Evolutionary conservation across 805 yeast species (phyloP), one percentile per base, ranked within the genome.

Genomic region (Yueomyces sinensis): DNA sequence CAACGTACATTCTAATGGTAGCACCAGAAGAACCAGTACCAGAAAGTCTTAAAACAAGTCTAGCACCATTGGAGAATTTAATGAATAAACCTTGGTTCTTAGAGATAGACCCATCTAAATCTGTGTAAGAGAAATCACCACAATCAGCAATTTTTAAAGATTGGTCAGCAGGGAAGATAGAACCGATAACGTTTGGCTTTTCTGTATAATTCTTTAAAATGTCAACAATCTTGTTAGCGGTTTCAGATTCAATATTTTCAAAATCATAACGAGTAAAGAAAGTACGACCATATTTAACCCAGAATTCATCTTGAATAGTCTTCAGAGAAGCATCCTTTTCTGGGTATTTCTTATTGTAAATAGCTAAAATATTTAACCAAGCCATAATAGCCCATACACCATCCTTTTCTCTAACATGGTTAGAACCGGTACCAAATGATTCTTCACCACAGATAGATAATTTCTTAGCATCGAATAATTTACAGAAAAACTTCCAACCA

Each of bases 401-500:
- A 62, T 91, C 98, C 60, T 91, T 91, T 60, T 91, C 98, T 58
- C 98, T 80, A 43, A 91, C 82, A 56, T 91, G 98, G 62, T 89
- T 81, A 13, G 96, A 86, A 30, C 98, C 98, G 14, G 98, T 91
- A 52, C 98, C 98, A 52, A 91, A 91, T 17, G 94, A 80, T 63
- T 91, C 98, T 62, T 91, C 98, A 48, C 98, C 98, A 62, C 98
- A 91, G 50, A 91, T 89, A 39, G 95, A 82, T 48, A 91, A 70
- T 63, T 86, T 87, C 51, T 83, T 74, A 27, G 94, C 86, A 55
- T 91, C 98, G 50, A 91, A 91, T 45, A 91, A 65, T 3, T 94
- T 87, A 62, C 97, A 87, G 72, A 91, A 91, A 56, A 91, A 91
- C 61, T 91, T 91, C 98, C 98, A 91, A 25, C 98, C 98, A n/a